Percentiles rank a stretch among this genome's conserved stretches.
phyloP scores from a whole-genome alignment of 2,329 filamentous ascomycete species.

The Shiraia bambusicola region DNA sequence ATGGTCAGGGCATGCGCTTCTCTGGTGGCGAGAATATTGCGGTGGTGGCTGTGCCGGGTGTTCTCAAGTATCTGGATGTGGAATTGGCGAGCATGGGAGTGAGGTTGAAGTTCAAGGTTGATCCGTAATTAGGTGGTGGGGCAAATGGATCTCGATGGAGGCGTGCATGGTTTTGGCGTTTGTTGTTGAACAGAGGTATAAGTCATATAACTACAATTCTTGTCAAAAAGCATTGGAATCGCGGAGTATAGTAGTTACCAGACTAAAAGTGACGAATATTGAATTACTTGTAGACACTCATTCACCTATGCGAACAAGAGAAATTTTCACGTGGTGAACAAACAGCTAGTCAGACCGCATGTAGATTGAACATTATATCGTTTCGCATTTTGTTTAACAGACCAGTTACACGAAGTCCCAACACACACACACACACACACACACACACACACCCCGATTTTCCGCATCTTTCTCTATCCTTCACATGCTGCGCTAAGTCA shows the following conservation, averaged over 20 bases:
- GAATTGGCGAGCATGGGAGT: constrained; percentile 97
- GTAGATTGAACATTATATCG: constrained; percentile 20
- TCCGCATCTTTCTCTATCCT: constrained; percentile 4
- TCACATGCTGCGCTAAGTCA: constrained; percentile 9
- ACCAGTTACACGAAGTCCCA: constrained; percentile 3
- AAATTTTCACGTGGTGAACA: no score
- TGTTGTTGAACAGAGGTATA: no score
- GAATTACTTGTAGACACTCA: no score
- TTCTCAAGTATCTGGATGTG: constrained; percentile 89
- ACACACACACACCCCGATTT: constrained; percentile 3
- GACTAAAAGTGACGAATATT: no score
- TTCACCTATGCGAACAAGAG: no score
- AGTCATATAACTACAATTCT: neutral
- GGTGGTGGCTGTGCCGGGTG: constrained; percentile 87
- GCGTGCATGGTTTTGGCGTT: no score
- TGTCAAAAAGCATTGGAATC: no score
- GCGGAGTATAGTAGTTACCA: no score
- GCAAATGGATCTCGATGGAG: no score
- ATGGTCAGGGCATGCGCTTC: constrained; percentile 81
- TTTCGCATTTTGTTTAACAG: constrained; percentile 18
- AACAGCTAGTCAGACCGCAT: no score
- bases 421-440: constrained; percentile 7
- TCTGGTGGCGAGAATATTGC: constrained; percentile 89
- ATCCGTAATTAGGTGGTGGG: constrained; percentile 39
- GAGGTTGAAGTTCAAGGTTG: constrained; percentile 86